Evolutionary conservation across 805 yeast species (phyloP).

Genomic region (Kazachstania viticola): DNA sequence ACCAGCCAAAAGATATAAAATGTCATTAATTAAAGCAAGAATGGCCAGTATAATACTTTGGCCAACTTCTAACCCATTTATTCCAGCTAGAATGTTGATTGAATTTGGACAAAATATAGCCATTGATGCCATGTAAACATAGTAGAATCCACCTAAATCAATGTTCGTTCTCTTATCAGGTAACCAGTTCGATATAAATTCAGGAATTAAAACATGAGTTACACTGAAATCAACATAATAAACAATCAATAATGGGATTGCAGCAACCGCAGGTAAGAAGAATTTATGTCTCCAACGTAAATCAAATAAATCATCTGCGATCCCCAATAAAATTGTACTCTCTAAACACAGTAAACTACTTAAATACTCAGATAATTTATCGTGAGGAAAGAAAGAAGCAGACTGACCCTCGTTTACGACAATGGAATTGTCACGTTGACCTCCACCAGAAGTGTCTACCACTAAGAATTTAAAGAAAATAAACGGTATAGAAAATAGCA

Average conservation of each 20-base stretch:
- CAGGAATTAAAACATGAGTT: conserved; percentile 77
- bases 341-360: conserved; percentile 77
- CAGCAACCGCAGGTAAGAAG: conserved; percentile 87
- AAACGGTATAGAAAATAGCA: conserved; percentile 82
- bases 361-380: conserved; percentile 72
- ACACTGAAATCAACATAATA: conserved; percentile 91
- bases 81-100: conserved; percentile 90
- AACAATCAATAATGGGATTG: conserved; percentile 81
- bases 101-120: conserved; percentile 94
- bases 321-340: conserved; percentile 73
- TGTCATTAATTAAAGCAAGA: conserved; percentile 65
- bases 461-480: conserved; percentile 68
- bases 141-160: conserved; percentile 73
- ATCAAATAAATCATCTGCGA: conserved; percentile 91
- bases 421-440: too few relatives aligned
- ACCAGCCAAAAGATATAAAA: conserved; percentile 48
- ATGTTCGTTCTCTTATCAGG: conserved; percentile 30
- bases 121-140: conserved; percentile 80
- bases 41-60: conserved; percentile 73
- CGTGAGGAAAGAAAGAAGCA: conserved; percentile 51
- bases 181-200: conserved; percentile 38
- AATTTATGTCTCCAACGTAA: conserved; percentile 96
- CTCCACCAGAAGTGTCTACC: conserved; percentile 46
- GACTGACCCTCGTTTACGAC: not conserved
- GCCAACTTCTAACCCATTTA: conserved; percentile 94